Evolutionary conservation across 164 flowering plant genomes (phyloP).

Genomic region (Santalum album): DNA sequence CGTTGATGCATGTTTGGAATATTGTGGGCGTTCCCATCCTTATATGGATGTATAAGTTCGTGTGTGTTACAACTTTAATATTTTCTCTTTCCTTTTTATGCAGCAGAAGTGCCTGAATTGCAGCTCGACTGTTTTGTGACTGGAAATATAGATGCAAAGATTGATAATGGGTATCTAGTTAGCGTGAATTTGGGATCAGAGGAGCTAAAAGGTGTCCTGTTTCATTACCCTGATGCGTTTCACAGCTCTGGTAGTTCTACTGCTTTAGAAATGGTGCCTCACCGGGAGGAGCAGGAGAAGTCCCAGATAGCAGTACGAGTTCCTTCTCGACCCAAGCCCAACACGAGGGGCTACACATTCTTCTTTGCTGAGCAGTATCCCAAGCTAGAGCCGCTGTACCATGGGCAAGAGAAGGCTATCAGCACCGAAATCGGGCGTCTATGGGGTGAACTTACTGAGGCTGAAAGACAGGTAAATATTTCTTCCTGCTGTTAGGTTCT

Average conservation of each 20-base stretch:
- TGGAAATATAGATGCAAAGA: too few relatives aligned
- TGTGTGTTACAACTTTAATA: too few relatives aligned
- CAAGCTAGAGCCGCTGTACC: slow-evolving; percentile 32
- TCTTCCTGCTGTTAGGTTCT: background rate
- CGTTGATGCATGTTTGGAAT: too few relatives aligned
- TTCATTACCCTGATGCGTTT: slow-evolving; percentile 41
- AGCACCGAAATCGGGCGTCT: slow-evolving; percentile 44
- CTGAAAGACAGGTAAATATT: slow-evolving; percentile 48
- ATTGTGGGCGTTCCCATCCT: too few relatives aligned
- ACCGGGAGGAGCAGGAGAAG: slow-evolving; percentile 33
- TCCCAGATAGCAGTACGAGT: slow-evolving; percentile 32
- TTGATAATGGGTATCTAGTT: slow-evolving; percentile 67
- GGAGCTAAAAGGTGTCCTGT: slow-evolving; percentile 62
- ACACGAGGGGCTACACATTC: slow-evolving; percentile 58
- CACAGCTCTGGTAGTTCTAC: slow-evolving; percentile 17
- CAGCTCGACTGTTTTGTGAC: too few relatives aligned
- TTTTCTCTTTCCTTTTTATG: too few relatives aligned
- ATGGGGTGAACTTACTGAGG: slow-evolving; percentile 54
- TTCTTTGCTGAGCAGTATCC: slow-evolving; percentile 66
- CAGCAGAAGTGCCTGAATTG: slow-evolving; percentile 73
- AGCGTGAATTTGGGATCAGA: slow-evolving; percentile 51
- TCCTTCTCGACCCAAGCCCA: slow-evolving; percentile 49
- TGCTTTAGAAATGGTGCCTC: slow-evolving; percentile 16
- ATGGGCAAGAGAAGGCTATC: slow-evolving; percentile 46
- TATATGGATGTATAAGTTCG: too few relatives aligned